These are phyloP conservation scores for Diatrype stigma DNA, from an alignment of 2,329 filamentous ascomycete species.

Conservation along the genomic window DNA sequence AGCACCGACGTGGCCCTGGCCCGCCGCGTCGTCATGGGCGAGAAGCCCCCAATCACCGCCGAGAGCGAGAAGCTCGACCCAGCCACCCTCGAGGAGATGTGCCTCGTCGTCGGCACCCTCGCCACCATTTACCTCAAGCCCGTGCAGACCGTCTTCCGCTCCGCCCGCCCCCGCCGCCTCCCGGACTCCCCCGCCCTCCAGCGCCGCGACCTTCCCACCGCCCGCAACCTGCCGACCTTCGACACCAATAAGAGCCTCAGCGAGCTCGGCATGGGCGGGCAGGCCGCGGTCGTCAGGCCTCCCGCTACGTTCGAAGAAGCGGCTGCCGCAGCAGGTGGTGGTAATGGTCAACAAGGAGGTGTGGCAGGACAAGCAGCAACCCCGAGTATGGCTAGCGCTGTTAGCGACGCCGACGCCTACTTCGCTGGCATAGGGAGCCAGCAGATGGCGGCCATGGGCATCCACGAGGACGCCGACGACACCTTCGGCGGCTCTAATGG, in stretches of 20 bases:
- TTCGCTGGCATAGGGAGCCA: conserved; percentile 74
- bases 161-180: conserved; percentile 74
- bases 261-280: conserved; percentile 51
- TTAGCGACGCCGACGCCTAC: conserved; percentile 84
- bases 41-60: conserved; percentile 93
- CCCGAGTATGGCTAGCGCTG: conserved; percentile 56
- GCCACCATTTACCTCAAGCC: conserved; percentile 98
- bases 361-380: conserved; percentile 37
- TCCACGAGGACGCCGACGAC: conserved; percentile 61
- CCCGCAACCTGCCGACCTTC: conserved; percentile 41
- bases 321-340: conserved; percentile 10
- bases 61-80: conserved; percentile 94
- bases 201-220: conserved; percentile 59
- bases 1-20: conserved; percentile 87
- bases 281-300: conserved; percentile 47
- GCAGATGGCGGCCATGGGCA: conserved; percentile 68
- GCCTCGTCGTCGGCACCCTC: conserved; percentile 89
- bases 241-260: conserved; percentile 59
- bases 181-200: conserved; percentile 84
- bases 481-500: conserved; percentile 59
- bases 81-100: conserved; percentile 91
- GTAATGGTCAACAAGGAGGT: conserved; percentile 2
- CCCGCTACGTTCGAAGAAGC: not conserved
- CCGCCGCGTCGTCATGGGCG: conserved; percentile 89
- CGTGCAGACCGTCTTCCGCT: conserved; percentile 93